Evolutionary conservation across 306 rosid genomes (phyloP), one percentile per base, ranked within the genome.

Genomic region (Carpinus fangiana): DNA sequence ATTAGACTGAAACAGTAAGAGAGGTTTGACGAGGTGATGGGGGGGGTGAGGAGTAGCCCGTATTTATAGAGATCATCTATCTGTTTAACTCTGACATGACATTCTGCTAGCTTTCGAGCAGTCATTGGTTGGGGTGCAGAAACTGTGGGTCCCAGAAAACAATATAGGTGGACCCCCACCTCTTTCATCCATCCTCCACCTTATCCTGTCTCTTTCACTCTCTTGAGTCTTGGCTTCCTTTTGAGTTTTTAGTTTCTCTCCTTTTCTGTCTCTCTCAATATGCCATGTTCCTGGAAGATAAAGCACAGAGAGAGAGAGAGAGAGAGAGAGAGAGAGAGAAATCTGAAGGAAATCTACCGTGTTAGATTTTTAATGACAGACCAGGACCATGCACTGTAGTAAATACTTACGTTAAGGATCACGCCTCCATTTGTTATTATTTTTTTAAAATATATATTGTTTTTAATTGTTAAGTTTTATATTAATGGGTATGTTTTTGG

Each of bases 1-100:
- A 55, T 34, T 4, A 38, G 45, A 38, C 68, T 69, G 52, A 67
- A 52, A 68, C 80, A 34, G 75, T 68, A 38, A 13, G 34, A 72
- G 48, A 10, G 43, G 23, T 62, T 54, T 56, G 80, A 77, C 80
- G 55, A 69, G 47, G 69, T 55, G 45, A 6, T 11, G 34, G 9
- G 4, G 5, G 36, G 7, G 8, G 61, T 3, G 5, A 8, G 14
- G 23, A 14, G 66, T 47, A 67, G 79, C 79, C 72, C 78, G 64
- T 34, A 28, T 54, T 50, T 18, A 73, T 79, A 65, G 82, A 73
- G 70, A 38, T 4, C 4, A 41, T 18, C 8, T 67, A 41, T 31
- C 72, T 67, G 47, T 51, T 21, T 45, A 50, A 14, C 31, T 21
- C 73, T 76, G 84, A 80, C 76, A 21, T 31, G 76, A 80, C 80